Percentiles rank a stretch among this genome's conserved stretches.
phyloP scores from a whole-genome alignment of 305 asterid species.

The Fraxinus albicans region DNA sequence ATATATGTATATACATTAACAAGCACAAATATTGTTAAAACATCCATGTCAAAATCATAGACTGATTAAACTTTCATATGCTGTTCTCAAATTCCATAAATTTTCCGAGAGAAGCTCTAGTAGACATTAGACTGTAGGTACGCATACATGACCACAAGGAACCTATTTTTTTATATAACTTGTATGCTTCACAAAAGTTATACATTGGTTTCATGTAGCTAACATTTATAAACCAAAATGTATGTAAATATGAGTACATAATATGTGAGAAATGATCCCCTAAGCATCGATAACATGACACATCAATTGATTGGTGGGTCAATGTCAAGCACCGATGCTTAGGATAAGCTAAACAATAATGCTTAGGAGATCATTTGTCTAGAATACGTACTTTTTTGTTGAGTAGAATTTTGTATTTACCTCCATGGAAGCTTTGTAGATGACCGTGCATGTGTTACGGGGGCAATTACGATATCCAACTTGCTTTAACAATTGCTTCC shows the following conservation, averaged over 20 bases:
- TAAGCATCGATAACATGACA: too few species aligned
- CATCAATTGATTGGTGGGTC: background rate
- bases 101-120: background rate
- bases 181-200: conserved; percentile 24
- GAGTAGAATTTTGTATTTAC: conserved; percentile 16
- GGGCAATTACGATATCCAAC: background rate
- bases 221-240: conserved; percentile 21
- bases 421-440: background rate
- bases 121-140: background rate
- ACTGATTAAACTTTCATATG: background rate
- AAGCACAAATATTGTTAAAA: background rate
- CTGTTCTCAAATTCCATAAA: background rate
- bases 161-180: background rate
- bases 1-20: too few species aligned
- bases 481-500: conserved; percentile 4
- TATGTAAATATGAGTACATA: background rate
- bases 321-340: background rate
- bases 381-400: background rate
- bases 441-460: background rate
- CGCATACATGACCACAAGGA: background rate
- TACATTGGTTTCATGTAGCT: conserved; percentile 14
- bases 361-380: background rate
- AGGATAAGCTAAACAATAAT: background rate
- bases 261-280: background rate
- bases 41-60: background rate